Conservation (phyloP, 208 protist genomes). For the Cochliopodium minus region DNA sequence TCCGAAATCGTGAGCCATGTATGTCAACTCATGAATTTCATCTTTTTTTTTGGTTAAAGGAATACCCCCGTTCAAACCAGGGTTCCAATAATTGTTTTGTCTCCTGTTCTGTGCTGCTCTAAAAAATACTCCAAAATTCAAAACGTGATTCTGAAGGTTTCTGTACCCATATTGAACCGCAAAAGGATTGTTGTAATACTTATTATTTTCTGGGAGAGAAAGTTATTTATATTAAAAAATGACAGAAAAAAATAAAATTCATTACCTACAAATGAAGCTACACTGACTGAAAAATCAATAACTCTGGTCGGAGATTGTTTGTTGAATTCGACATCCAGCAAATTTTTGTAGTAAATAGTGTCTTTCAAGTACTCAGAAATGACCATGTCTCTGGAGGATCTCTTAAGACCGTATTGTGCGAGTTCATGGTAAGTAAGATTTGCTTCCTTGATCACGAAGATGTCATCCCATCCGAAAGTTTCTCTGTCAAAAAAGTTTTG, state of each 20-base stretch:
- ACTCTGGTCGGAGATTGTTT: too few relatives aligned
- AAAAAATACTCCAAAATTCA: background rate
- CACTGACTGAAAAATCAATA: too few relatives aligned
- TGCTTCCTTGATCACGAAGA: background rate
- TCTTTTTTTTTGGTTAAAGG: background rate
- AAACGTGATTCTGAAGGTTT: background rate
- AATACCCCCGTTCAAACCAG: background rate
- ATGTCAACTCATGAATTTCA: background rate
- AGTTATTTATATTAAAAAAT: too few relatives aligned
- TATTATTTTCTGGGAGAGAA: background rate
- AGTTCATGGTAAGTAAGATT: background rate
- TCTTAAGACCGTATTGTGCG: background rate
- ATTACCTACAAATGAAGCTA: too few relatives aligned
- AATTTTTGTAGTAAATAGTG: background rate
- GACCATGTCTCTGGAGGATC: background rate
- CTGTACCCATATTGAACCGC: background rate
- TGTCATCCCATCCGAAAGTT: conserved; percentile 1
- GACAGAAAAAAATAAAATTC: too few relatives aligned
- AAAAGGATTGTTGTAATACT: background rate
- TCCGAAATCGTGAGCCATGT: background rate
- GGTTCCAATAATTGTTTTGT: background rate
- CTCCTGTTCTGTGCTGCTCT: background rate
- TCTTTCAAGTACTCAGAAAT: conserved; percentile 1
- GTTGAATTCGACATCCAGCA: conserved; percentile 1
- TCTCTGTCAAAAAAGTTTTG: background rate